These are phyloP conservation scores for Chaetoscypha palmicola DNA, from an alignment of 2,329 filamentous ascomycete genomes.

Conservation along the genomic window DNA sequence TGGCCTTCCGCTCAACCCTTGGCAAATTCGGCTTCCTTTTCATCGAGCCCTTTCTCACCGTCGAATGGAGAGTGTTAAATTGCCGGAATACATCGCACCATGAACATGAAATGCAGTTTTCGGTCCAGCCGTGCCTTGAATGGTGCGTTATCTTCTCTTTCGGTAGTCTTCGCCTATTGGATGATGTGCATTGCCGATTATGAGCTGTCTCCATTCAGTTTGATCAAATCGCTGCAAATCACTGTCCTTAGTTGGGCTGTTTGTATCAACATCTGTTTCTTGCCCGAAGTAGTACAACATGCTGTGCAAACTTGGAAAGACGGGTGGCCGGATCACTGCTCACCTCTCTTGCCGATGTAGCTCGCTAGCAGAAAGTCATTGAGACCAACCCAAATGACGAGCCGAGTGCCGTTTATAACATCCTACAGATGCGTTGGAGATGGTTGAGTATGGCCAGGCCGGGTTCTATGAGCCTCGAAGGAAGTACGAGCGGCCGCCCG, in stretches of 20 bases:
- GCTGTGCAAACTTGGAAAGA: neutral
- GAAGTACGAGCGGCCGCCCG: too few relatives aligned
- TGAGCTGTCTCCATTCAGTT: constrained; percentile 10
- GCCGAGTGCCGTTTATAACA: too few relatives aligned
- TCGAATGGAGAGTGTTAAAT: neutral
- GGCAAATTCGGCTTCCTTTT: constrained; percentile 1
- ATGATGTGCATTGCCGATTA: constrained; percentile 1
- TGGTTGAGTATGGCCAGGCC: too few relatives aligned
- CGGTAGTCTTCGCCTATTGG: constrained; percentile 7
- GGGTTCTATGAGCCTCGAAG: too few relatives aligned
- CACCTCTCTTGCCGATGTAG: neutral
- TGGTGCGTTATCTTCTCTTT: constrained; percentile 10
- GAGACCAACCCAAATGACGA: too few relatives aligned
- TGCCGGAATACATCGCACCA: neutral
- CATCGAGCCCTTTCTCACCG: neutral
- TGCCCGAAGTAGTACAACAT: constrained; percentile 20
- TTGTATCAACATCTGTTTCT: constrained; percentile 10
- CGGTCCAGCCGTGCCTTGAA: constrained; percentile 10
- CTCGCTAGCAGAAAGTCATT: too few relatives aligned
- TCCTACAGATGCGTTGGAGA: too few relatives aligned
- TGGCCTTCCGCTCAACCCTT: constrained; percentile 11
- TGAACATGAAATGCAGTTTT: neutral
- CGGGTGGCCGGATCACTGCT: constrained; percentile 6
- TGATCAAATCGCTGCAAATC: constrained; percentile 1
- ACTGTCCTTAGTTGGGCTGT: neutral